Percentiles rank a stretch among this genome's conserved stretches.
Evolutionary conservation across 257 asterid genomes (phyloP).

Genomic region (Gentiana dahurica): DNA sequence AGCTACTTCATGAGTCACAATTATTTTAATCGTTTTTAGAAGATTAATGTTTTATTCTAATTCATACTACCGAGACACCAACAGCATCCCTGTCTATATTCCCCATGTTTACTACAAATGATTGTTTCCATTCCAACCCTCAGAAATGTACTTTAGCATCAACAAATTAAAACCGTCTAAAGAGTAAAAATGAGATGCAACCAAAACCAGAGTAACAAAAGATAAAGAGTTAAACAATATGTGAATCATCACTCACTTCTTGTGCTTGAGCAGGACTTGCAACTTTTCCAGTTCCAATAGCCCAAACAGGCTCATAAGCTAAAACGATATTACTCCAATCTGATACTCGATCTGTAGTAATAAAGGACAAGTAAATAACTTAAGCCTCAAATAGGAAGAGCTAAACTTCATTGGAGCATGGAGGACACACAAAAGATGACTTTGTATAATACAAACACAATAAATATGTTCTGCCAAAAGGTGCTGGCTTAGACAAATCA

Average conservation of each 20-base stretch:
- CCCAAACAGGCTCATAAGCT: slow-evolving; percentile 99
- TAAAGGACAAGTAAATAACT: slow-evolving; percentile 2
- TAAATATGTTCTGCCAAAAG: too few relatives aligned
- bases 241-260: slow-evolving; percentile 47
- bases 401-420: too few relatives aligned
- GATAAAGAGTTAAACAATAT: too few relatives aligned
- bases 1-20: too few relatives aligned
- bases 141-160: background rate
- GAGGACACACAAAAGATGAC: too few relatives aligned
- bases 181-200: background rate
- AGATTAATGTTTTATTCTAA: too few relatives aligned
- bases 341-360: slow-evolving; percentile 44
- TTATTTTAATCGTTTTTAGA: too few relatives aligned
- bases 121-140: background rate
- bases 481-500: background rate
- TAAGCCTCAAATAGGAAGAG: background rate
- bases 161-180: too few relatives aligned
- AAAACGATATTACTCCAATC: slow-evolving; percentile 82
- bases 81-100: background rate
- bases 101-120: background rate
- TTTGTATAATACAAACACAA: too few relatives aligned
- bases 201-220: background rate
- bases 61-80: background rate
- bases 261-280: slow-evolving; percentile 97
- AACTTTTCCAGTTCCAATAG: slow-evolving; percentile 98